phyloP scores from a whole-genome alignment of 2,329 filamentous ascomycete species.

The Sclerotinia trifoliorum region DNA sequence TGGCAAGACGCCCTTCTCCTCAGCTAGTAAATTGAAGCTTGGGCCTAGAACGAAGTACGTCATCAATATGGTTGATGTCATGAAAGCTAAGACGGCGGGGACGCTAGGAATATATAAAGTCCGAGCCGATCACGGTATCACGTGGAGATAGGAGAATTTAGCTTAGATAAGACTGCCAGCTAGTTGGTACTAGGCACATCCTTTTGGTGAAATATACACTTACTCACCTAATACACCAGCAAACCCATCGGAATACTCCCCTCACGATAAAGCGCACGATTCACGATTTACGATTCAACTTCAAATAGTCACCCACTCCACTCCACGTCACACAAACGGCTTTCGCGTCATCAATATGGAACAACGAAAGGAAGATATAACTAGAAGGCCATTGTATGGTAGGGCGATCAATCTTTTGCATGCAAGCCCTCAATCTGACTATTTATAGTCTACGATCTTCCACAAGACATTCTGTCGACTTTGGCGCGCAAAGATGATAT shows the following conservation, averaged over 20 bases:
- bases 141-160: constrained; percentile 8
- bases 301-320: neutral
- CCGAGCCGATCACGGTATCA: neutral
- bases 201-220: neutral
- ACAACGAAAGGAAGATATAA: constrained; percentile 42
- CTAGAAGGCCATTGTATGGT: constrained; percentile 44
- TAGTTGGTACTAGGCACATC: neutral
- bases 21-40: neutral
- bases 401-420: constrained; percentile 6
- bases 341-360: constrained; percentile 32
- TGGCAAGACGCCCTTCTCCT: neutral
- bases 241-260: neutral
- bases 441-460: constrained; percentile 39
- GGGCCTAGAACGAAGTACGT: neutral
- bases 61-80: neutral
- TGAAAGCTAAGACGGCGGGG: neutral
- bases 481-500: constrained; percentile 38
- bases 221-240: neutral
- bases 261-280: neutral
- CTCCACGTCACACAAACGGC: neutral
- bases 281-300: neutral
- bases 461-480: constrained; percentile 41
- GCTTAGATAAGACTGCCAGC: neutral
- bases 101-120: constrained; percentile 1
- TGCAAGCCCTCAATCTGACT: constrained; percentile 23